phyloP scores from a whole-genome alignment of 768 basidiomycete species.

The Boletales sp. region DNA sequence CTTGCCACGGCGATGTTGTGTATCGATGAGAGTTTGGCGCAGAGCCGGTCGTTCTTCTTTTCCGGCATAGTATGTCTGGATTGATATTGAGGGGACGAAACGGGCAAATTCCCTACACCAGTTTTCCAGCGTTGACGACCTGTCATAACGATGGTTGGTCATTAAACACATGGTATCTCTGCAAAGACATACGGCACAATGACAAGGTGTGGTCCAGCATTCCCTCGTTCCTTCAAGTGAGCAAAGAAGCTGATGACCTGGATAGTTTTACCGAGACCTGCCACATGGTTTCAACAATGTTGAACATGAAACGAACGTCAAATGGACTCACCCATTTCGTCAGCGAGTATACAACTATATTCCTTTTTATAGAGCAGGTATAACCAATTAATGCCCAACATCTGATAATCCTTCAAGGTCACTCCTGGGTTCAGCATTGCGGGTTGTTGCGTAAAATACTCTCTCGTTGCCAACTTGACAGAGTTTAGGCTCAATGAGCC shows the following conservation, averaged over 20 bases:
- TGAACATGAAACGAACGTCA: not conserved
- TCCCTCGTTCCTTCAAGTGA: conserved; percentile 75
- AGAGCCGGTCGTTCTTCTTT: conserved; percentile 81
- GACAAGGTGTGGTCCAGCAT: conserved; percentile 84
- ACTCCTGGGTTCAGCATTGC: conserved; percentile 60
- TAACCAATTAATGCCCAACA: conserved; percentile 98
- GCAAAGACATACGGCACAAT: conserved; percentile 80
- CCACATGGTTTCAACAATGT: not conserved
- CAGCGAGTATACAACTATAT: conserved; percentile 93
- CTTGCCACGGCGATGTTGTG: conserved; percentile 44
- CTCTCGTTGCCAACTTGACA: conserved; percentile 43
- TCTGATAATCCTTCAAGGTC: conserved; percentile 91
- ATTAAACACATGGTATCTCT: not conserved
- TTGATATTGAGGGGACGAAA: conserved; percentile 81
- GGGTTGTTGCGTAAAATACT: conserved; percentile 78
- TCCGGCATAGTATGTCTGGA: conserved; percentile 91
- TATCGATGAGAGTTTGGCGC: conserved; percentile 67
- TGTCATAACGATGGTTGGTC: conserved; percentile 28
- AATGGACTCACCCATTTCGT: conserved; percentile 87
- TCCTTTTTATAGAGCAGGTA: conserved; percentile 77
- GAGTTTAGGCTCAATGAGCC: conserved; percentile 59
- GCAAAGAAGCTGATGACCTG: conserved; percentile 98
- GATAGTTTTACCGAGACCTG: conserved; percentile 97
- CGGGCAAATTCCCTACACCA: conserved; percentile 96
- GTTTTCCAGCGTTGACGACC: conserved; percentile 95